phyloP scores from a whole-genome alignment of 345 rosid genomes.

The Noccaea bulbosa region DNA sequence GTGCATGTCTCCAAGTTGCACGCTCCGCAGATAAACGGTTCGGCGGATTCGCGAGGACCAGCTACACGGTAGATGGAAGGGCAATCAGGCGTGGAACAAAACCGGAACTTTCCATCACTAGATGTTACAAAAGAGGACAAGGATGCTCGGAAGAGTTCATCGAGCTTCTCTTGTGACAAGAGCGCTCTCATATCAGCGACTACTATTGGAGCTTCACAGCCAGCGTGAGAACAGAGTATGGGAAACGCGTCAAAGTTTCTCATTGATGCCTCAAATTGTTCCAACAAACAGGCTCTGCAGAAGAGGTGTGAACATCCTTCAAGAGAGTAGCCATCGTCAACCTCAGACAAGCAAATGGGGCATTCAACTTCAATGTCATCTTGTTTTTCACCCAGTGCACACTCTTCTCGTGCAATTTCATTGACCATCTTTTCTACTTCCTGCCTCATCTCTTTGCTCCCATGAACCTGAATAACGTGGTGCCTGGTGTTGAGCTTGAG shows the following conservation, averaged over 20 bases:
- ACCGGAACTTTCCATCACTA: slow-evolving; percentile 63
- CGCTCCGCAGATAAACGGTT: slow-evolving; percentile 75
- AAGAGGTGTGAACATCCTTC: slow-evolving; percentile 75
- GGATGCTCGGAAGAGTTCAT: slow-evolving; percentile 82
- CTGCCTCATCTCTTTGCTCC: slow-evolving; percentile 62
- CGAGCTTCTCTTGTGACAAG: slow-evolving; percentile 64
- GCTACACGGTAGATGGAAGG: slow-evolving; percentile 72
- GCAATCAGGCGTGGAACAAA: slow-evolving; percentile 92
- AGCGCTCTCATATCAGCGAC: slow-evolving; percentile 67
- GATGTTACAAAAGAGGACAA: slow-evolving; percentile 66
- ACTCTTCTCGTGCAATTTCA: slow-evolving; percentile 52
- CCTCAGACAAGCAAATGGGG: slow-evolving; percentile 83
- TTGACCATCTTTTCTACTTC: slow-evolving; percentile 63
- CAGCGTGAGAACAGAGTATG: slow-evolving; percentile 53
- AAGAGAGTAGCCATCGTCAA: slow-evolving; percentile 77
- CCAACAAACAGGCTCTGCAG: slow-evolving; percentile 76
- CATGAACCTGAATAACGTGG: slow-evolving; percentile 64
- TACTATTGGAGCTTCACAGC: slow-evolving; percentile 57
- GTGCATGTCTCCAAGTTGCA: slow-evolving; percentile 77
- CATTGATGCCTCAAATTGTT: slow-evolving; percentile 75
- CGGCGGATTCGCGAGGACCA: slow-evolving; percentile 40
- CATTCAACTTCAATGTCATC: slow-evolving; percentile 51
- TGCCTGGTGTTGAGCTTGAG: slow-evolving; percentile 59
- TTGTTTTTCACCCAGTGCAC: slow-evolving; percentile 30
- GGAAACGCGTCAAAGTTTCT: slow-evolving; percentile 75